A percentile compares a stretch with the other conserved stretches of the same genome.
phyloP scores from a whole-genome alignment of 1,284 basidiomycete species.

The Garcileccinum viscosum region DNA sequence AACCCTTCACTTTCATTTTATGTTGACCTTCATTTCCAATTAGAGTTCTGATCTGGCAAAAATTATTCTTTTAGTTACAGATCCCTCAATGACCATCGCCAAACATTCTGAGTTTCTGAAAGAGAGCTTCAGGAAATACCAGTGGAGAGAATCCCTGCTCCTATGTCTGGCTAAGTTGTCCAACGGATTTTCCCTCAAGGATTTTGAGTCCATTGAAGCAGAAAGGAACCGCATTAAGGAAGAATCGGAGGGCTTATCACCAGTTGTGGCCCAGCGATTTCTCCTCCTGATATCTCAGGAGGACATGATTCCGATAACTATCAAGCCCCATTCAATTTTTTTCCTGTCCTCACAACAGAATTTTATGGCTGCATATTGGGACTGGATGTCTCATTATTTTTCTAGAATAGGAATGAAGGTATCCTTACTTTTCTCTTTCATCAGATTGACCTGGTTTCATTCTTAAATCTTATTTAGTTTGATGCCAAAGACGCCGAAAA shows the following conservation, averaged over 20 bases:
- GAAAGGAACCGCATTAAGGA: neutral
- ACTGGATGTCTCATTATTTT: slow-evolving; percentile 8
- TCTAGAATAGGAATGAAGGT: neutral
- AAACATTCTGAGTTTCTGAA: neutral
- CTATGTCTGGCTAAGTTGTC: neutral
- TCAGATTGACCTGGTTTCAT: neutral
- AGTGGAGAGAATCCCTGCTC: slow-evolving; percentile 15
- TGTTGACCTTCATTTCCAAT: neutral
- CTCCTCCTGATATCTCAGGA: neutral
- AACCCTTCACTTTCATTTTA: neutral
- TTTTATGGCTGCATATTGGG: slow-evolving; percentile 10
- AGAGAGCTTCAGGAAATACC: slow-evolving; percentile 17
- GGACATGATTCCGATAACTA: slow-evolving; percentile 4
- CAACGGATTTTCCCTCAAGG: neutral
- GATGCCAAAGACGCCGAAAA: neutral
- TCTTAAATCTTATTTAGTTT: neutral
- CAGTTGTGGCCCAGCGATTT: neutral
- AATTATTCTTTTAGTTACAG: neutral
- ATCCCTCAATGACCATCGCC: neutral
- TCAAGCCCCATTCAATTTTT: slow-evolving; percentile 20
- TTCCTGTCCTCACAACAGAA: slow-evolving; percentile 19
- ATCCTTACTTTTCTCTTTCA: neutral
- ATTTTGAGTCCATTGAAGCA: neutral
- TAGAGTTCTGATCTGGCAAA: neutral
- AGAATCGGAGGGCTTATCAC: neutral